Conservation (phyloP, 192 early-diverging fungal genomes). For the Paraglomus occultum region DNA sequence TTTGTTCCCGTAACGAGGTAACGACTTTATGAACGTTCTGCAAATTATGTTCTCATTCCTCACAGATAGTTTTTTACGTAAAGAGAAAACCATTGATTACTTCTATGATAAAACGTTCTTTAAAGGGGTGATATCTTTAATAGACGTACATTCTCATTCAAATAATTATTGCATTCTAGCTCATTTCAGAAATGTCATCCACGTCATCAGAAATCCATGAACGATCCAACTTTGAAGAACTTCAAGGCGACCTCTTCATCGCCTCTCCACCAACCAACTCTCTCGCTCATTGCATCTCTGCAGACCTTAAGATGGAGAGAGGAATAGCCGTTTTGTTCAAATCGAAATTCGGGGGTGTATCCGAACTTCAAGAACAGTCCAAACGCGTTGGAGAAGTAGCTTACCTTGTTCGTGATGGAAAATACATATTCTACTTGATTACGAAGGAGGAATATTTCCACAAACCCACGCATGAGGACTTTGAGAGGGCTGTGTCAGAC, state of each 20-base stretch:
- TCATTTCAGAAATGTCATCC: too few relatives aligned
- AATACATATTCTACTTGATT: constrained; percentile 39
- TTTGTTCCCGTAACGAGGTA: too few relatives aligned
- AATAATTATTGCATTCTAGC: too few relatives aligned
- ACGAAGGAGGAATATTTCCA: constrained; percentile 31
- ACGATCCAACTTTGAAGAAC: constrained; percentile 35
- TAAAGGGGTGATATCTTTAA: too few relatives aligned
- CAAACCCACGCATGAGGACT: constrained; percentile 27
- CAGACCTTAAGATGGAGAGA: constrained; percentile 32
- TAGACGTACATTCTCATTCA: too few relatives aligned
- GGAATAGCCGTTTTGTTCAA: constrained; percentile 36
- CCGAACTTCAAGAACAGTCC: constrained; percentile 29
- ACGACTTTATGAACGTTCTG: too few relatives aligned
- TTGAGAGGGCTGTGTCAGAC: constrained; percentile 23
- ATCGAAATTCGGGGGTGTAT: constrained; percentile 24
- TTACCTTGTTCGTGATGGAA: constrained; percentile 21
- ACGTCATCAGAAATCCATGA: too few relatives aligned
- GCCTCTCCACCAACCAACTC: constrained; percentile 15
- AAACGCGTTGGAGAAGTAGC: constrained; percentile 34
- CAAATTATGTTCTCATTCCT: too few relatives aligned
- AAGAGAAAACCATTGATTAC: too few relatives aligned
- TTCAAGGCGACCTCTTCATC: constrained; percentile 32
- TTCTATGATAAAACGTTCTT: too few relatives aligned
- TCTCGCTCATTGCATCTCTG: constrained; percentile 34
- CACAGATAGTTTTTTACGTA: too few relatives aligned